Base-by-base conservation (phyloP, 2,329 filamentous ascomycete species). In the Talaromyces piceae region DNA sequence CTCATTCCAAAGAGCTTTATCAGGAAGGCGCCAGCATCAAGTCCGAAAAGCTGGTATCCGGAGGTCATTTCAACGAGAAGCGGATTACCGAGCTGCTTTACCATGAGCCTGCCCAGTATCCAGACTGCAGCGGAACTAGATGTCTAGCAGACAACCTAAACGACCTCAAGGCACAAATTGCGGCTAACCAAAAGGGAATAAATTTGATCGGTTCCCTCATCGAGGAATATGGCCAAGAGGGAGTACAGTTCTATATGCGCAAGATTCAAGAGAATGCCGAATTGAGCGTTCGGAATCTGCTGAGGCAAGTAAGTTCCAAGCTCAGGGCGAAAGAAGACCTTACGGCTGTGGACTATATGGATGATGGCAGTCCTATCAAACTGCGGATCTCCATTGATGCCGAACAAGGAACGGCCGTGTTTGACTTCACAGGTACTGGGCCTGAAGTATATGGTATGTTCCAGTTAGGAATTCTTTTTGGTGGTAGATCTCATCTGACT, bases 181-280 rank as follows among this genome's bases (percentile, higher is more conserved):
- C 88, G 2, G 86, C 87, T 7, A 91, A 93, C 59, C 84, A 88
- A 60, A 89, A 88, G 63, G 88, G 88, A 4, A 89, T 89, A 60
- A 83, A 80, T 39, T 74, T 89, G 18, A 89, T 91, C 55, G 77
- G 76, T 33, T 75, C 78, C 0, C 70, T 91, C 3, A 88, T 91
- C 58, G 78, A 80, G 31, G 87, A 91, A 60, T 91, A 89, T 58
- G 81, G 82, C 12, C 79, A 87, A 62, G 73, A 81, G 2, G 83
- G 86, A 0, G 87, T 91, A 0, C 81, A 87, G 56, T 83, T 87
- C 59, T 90, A 90, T 65, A 91, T 91, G 88, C 73, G 76, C 25
- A 84, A 78, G 18, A 91, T 91, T 56, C 87, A 91, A 65, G 77
- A 82, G 53, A 90, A 89, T 50, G 88, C 87, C 1, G 87, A 88